A percentile compares a stretch with the other conserved stretches of the same genome.
Conservation (phyloP, 1,284 basidiomycete genomes). For the Cryptococcus sp. region DNA sequence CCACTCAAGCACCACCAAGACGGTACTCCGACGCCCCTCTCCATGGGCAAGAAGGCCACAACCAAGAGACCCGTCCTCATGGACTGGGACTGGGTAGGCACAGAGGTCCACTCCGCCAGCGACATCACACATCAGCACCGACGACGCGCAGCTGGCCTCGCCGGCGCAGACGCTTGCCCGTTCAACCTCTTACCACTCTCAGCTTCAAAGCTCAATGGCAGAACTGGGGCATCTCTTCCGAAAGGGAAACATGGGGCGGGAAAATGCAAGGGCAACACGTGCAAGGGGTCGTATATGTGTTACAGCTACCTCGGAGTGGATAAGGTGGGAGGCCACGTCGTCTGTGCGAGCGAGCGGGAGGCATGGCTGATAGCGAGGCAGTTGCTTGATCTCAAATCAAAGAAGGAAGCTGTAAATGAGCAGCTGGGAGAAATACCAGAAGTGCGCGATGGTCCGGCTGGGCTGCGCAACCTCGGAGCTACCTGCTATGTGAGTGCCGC, state of each 20-base stretch:
- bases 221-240: not conserved
- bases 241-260: slow-evolving; percentile 30
- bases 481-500: slow-evolving; percentile 69
- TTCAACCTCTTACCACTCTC: slow-evolving; percentile 55
- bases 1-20: too few species aligned
- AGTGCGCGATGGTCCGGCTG: slow-evolving; percentile 64
- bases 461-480: slow-evolving; percentile 87
- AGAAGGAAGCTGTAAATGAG: slow-evolving; percentile 56
- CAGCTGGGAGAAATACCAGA: slow-evolving; percentile 58
- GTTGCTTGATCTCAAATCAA: slow-evolving; percentile 59
- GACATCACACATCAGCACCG: slow-evolving; percentile 64
- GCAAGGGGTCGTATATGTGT: slow-evolving; percentile 73
- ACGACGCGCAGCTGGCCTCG: slow-evolving; percentile 64
- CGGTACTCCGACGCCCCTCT: not conserved
- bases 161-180: slow-evolving; percentile 53
- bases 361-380: slow-evolving; percentile 31
- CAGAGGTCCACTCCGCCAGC: slow-evolving; percentile 57
- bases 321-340: slow-evolving; percentile 40
- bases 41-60: not conserved
- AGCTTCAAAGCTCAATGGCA: not conserved
- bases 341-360: slow-evolving; percentile 61
- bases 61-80: not conserved
- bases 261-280: slow-evolving; percentile 61
- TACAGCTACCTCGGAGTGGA: slow-evolving; percentile 79
- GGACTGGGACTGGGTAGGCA: slow-evolving; percentile 73